Percentiles rank a stretch among this genome's conserved stretches.
Evolutionary conservation across 2,329 filamentous ascomycete genomes (phyloP).

Genomic region (Hysterium pulicare): DNA sequence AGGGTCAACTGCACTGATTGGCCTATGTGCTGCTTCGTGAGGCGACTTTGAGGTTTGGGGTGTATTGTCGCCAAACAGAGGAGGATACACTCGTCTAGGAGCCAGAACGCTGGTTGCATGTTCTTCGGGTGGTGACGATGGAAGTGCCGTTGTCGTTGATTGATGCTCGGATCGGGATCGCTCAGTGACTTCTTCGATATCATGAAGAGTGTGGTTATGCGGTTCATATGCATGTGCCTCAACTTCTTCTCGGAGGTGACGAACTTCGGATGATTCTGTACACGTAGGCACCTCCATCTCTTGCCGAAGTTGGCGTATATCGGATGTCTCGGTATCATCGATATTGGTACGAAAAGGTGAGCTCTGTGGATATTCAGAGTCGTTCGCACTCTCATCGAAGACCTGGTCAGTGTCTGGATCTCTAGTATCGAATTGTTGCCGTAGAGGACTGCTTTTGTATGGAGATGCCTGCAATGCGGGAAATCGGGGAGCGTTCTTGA

Average conservation of each 20-base stretch:
- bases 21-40: neutral
- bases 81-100: conserved; percentile 14
- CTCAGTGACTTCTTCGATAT: conserved; percentile 35
- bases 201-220: conserved; percentile 28
- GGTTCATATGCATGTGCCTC: conserved; percentile 32
- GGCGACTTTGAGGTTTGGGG: conserved; percentile 1
- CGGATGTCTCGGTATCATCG: conserved; percentile 27
- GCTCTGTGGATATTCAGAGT: conserved; percentile 26
- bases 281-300: conserved; percentile 29
- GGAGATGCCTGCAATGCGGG: conserved; percentile 23
- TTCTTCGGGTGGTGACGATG: conserved; percentile 21
- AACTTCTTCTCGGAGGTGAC: conserved; percentile 30
- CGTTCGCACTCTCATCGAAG: conserved; percentile 24
- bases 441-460: conserved; percentile 33
- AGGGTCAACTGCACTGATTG: conserved; percentile 3
- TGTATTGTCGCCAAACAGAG: conserved; percentile 10
- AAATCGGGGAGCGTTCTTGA: conserved; percentile 30
- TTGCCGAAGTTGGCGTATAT: conserved; percentile 26
- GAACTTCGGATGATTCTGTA: conserved; percentile 20
- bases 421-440: conserved; percentile 25
- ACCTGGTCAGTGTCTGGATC: conserved; percentile 19
- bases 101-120: conserved; percentile 16
- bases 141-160: conserved; percentile 14
- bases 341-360: conserved; percentile 32
- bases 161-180: conserved; percentile 21